Evolutionary conservation across 2,329 filamentous ascomycete species (phyloP).

Genomic region (Alternaria atra): DNA sequence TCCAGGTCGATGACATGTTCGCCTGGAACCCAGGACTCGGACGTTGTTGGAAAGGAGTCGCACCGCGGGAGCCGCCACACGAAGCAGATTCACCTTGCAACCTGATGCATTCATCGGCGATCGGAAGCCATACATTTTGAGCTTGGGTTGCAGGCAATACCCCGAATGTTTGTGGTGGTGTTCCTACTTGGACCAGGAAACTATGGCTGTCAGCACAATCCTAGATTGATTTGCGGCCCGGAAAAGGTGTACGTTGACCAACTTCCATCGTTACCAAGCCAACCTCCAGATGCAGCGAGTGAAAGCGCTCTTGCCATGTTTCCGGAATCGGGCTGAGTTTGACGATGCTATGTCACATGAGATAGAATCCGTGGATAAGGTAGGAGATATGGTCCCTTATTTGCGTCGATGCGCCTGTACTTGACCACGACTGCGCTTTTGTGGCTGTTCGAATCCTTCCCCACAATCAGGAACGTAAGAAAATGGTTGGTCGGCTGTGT

Average conservation of each 20-base stretch:
- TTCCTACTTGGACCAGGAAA: neutral
- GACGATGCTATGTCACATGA: neutral
- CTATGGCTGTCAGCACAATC: neutral
- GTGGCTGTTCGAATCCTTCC: neutral
- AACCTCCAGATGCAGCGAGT: neutral
- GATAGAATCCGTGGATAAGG: neutral
- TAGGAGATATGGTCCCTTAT: too few relatives aligned
- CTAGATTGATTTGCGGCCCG: accelerated
- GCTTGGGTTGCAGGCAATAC: slow-evolving; percentile 1
- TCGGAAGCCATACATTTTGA: neutral
- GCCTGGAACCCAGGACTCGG: slow-evolving; percentile 5
- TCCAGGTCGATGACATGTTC: slow-evolving; percentile 11
- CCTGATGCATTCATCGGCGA: neutral
- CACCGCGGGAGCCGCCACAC: slow-evolving; percentile 7
- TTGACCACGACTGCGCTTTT: neutral
- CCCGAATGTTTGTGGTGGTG: slow-evolving; percentile 2
- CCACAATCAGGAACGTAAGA: neutral
- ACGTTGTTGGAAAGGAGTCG: neutral
- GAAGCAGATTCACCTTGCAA: neutral
- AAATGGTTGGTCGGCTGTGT: neutral
- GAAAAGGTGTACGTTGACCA: neutral
- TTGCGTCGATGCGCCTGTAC: neutral
- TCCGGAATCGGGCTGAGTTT: too few relatives aligned
- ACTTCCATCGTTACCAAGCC: slow-evolving; percentile 6
- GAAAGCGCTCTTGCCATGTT: neutral